Evolutionary conservation across 1,284 basidiomycete genomes (phyloP).

Genomic region (Phenoliferia sp.): DNA sequence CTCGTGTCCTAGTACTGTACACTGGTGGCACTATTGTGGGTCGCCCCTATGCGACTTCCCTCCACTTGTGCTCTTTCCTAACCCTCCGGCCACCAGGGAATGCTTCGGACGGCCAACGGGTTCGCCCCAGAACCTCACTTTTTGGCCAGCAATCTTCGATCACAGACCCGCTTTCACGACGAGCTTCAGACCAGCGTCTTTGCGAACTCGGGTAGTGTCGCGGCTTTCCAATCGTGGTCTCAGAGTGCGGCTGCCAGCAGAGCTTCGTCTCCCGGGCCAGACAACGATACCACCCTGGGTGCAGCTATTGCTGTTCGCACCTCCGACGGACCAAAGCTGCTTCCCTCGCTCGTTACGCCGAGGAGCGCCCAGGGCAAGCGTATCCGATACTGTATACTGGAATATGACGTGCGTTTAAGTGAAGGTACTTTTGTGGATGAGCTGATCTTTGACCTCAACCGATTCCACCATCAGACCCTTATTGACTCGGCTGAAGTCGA

Average conservation of each 20-base stretch:
- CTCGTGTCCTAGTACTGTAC: conserved; percentile 75
- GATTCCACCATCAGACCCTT: conserved; percentile 62
- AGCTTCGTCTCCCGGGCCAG: not conserved
- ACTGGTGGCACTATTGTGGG: conserved; percentile 68
- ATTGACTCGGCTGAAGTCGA: conserved; percentile 68
- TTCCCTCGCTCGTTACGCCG: conserved; percentile 73
- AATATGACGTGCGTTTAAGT: not conserved
- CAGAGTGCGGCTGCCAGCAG: conserved; percentile 55
- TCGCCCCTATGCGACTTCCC: not conserved
- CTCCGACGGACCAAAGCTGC: conserved; percentile 52
- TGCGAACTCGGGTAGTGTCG: conserved; percentile 22
- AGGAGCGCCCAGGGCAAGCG: conserved; percentile 65
- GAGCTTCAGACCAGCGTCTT: conserved; percentile 25
- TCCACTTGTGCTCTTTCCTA: not conserved
- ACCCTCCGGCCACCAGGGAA: conserved; percentile 48
- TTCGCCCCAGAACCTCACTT: conserved; percentile 85
- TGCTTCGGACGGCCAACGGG: conserved; percentile 55
- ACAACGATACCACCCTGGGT: not conserved
- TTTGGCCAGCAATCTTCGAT: conserved; percentile 55
- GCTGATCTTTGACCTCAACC: conserved; percentile 7
- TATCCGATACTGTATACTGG: conserved; percentile 68
- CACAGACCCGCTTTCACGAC: conserved; percentile 27
- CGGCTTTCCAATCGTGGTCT: conserved; percentile 41
- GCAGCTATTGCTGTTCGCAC: conserved; percentile 36
- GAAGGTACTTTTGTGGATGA: no score